These are phyloP conservation scores for Lanmaoa pseudosensibilis DNA, from an alignment of 768 basidiomycete genomes.

Conservation along the genomic window DNA sequence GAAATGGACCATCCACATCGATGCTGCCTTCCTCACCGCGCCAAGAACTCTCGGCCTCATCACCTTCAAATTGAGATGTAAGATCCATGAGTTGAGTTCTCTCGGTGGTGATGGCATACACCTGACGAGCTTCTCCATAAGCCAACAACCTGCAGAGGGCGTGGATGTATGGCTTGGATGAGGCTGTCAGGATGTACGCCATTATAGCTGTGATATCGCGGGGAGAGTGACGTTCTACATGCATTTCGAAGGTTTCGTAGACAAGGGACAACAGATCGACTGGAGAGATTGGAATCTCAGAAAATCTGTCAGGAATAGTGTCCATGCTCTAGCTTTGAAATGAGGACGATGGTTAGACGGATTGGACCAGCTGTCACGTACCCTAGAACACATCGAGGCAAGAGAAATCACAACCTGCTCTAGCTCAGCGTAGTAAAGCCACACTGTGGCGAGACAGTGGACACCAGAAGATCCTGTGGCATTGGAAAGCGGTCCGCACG, in stretches of 20 bases:
- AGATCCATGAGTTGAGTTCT: slow-evolving; percentile 16
- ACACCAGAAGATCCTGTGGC: slow-evolving; percentile 16
- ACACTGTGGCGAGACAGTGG: slow-evolving; percentile 42
- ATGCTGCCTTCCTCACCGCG: slow-evolving; percentile 41
- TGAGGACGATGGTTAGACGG: slow-evolving; percentile 1
- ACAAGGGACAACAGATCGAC: slow-evolving; percentile 57
- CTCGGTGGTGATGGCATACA: slow-evolving; percentile 21
- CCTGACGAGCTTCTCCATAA: slow-evolving; percentile 35
- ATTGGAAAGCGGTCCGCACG: slow-evolving; percentile 39
- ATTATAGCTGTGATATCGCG: slow-evolving; percentile 50
- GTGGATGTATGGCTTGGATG: slow-evolving; percentile 64
- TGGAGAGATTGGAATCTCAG: slow-evolving; percentile 44
- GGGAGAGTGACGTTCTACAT: slow-evolving; percentile 55
- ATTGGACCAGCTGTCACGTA: slow-evolving; percentile 34
- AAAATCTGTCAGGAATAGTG: slow-evolving; percentile 40
- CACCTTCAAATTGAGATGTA: slow-evolving; percentile 24
- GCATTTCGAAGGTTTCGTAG: slow-evolving; percentile 54
- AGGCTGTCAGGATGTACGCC: slow-evolving; percentile 65
- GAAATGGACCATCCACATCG: slow-evolving; percentile 47
- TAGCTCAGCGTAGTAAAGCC: slow-evolving; percentile 49
- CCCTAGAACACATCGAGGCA: slow-evolving; percentile 57
- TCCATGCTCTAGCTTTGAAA: slow-evolving; percentile 28
- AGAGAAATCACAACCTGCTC: slow-evolving; percentile 54
- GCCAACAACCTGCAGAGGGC: slow-evolving; percentile 62
- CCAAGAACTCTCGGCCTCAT: slow-evolving; percentile 41